Evolutionary conservation across 2,329 filamentous ascomycete genomes (phyloP).

Genomic region (Colletotrichum aenigma): DNA sequence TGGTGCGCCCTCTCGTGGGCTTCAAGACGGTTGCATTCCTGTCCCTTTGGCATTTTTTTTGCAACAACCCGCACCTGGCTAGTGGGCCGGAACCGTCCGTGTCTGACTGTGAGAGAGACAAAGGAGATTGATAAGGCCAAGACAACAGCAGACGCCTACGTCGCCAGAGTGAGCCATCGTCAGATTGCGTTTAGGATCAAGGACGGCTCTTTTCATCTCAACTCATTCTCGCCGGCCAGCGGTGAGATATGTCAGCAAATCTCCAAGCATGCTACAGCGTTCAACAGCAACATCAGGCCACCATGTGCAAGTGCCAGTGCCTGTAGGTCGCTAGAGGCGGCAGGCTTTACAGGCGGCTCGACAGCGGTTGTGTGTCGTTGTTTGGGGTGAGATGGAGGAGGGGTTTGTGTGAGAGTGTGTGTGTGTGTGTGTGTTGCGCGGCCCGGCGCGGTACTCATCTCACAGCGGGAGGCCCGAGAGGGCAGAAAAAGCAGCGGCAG

Average conservation of each 20-base stretch:
- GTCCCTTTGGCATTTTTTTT: neutral
- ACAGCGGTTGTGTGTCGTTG: neutral
- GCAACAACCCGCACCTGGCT: neutral
- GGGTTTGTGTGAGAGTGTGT: neutral
- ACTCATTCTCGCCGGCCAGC: slow-evolving; percentile 1
- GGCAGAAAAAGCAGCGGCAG: neutral
- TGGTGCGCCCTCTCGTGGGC: neutral
- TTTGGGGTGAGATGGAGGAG: neutral
- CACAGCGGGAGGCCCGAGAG: neutral
- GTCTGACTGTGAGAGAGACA: slow-evolving; percentile 8
- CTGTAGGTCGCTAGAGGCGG: neutral
- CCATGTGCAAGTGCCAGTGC: neutral
- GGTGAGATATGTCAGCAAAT: neutral
- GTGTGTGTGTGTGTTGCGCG: neutral
- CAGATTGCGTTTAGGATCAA: slow-evolving; percentile 10
- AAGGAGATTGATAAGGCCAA: slow-evolving; percentile 12
- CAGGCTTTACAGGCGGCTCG: neutral
- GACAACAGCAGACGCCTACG: slow-evolving; percentile 1
- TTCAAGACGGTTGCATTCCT: slow-evolving; percentile 2
- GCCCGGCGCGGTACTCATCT: neutral
- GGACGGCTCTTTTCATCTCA: slow-evolving; percentile 3
- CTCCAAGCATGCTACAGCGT: neutral
- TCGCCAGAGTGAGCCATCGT: neutral
- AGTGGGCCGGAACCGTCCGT: neutral
- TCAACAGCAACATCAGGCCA: neutral